Percentiles rank a stretch among this genome's conserved stretches.
Evolutionary conservation across 2,329 filamentous ascomycete genomes (phyloP).

Genomic region (Hypoxylon sp.): DNA sequence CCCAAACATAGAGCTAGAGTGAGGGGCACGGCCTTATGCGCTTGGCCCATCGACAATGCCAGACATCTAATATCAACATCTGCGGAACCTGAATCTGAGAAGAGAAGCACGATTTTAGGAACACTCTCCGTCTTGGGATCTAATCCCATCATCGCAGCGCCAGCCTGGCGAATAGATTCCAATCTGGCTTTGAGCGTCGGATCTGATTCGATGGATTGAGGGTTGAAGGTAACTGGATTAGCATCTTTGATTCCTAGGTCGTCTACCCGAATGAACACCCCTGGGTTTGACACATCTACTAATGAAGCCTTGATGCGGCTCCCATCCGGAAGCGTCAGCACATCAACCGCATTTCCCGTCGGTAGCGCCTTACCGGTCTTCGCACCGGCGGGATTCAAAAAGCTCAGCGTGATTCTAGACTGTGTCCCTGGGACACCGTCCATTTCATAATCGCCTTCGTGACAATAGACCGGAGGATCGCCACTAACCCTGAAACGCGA

Average conservation of each 20-base stretch:
- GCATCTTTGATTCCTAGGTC: constrained; percentile 51
- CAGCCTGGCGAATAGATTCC: constrained; percentile 57
- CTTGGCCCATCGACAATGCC: constrained; percentile 64
- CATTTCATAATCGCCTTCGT: constrained; percentile 57
- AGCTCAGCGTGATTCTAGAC: constrained; percentile 57
- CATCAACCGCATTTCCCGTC: constrained; percentile 57
- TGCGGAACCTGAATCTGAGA: constrained; percentile 36
- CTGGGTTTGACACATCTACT: constrained; percentile 61
- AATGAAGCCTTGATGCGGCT: constrained; percentile 55
- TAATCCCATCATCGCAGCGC: constrained; percentile 59
- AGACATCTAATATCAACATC: constrained; percentile 61
- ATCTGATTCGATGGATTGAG: constrained; percentile 54
- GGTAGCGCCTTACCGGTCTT: constrained; percentile 60
- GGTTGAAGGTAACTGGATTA: constrained; percentile 37
- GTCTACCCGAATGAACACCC: constrained; percentile 58
- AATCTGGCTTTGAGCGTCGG: constrained; percentile 52
- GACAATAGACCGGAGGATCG: constrained; percentile 47
- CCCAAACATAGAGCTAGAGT: constrained; percentile 60
- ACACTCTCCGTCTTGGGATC: constrained; percentile 57
- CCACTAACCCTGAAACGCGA: constrained; percentile 57
- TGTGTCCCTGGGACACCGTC: constrained; percentile 59
- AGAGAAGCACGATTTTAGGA: constrained; percentile 62
- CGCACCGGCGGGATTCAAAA: constrained; percentile 59
- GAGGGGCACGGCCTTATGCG: constrained; percentile 61
- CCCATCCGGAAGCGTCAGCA: constrained; percentile 51